Evolutionary conservation across 2,329 filamentous ascomycete genomes (phyloP), one percentile per base, ranked within the genome.

Genomic region (Penicillium sp.): DNA sequence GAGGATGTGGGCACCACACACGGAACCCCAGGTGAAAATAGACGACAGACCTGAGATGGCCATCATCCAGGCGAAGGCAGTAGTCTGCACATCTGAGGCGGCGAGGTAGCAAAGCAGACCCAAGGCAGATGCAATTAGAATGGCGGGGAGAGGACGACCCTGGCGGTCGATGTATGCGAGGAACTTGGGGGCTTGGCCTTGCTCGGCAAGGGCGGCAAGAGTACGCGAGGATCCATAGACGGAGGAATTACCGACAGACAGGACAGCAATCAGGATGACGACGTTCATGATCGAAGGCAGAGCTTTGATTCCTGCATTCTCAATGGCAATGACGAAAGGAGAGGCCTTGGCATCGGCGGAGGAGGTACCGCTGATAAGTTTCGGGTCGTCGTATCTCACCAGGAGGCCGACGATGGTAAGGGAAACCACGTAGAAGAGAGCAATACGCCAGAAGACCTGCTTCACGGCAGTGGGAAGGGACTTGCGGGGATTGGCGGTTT

Each of bases 401-500:
- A 96, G 81, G 0, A 96, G 82, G 27, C 93, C 91, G 57, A 97
- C 86, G 4, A 97, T 79, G 5, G 86, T 86, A 12, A 97, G 82
- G 0, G 90, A 89, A 35, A 96, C 86, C 49, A 97, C 82, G 77
- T 96, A 97, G 79, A 97, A 97, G 56, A 96, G 82, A 4, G 87
- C 86, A 70, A 96, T 96, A 68, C 93, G 88, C 92, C 93, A 97
- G 75, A 96, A 96, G 23, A 96, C 91, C 73, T 96, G 92, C 77
- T 96, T 96, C 68, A 96, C 86, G 13, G 93, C 93, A 0, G 87
- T 91, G 0, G 93, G 93, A 0, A 97, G 81, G 1, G 89, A 90
- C 71, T 94, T 83, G 57, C 79, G 75, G 36, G 84, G 83, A 61
- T 86, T 83, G 21, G 75, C 75, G 10, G 83, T 82, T 70, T 86